Evolutionary conservation across 768 basidiomycete genomes (phyloP).

Genomic region (Auriscalpium vulgare): DNA sequence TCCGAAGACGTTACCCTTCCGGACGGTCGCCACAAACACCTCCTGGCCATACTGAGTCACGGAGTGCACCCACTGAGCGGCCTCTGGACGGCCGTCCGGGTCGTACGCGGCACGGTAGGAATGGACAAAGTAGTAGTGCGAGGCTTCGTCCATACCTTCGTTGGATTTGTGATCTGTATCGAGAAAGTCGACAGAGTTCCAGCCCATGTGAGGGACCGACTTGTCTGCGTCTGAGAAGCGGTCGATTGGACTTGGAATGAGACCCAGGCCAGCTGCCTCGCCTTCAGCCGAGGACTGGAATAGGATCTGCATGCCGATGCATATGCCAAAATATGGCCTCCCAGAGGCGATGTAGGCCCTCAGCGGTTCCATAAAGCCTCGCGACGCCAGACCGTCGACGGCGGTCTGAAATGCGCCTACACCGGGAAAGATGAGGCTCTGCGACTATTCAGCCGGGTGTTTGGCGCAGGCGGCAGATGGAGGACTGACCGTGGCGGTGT

Average conservation of each 20-base stretch:
- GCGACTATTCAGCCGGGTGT: conserved; percentile 11
- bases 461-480: conserved; percentile 3
- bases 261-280: conserved; percentile 58
- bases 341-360: conserved; percentile 79
- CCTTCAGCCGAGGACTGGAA: conserved; percentile 82
- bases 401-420: conserved; percentile 92
- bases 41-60: conserved; percentile 94
- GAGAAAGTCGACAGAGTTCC: conserved; percentile 72
- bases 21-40: conserved; percentile 79
- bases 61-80: conserved; percentile 72
- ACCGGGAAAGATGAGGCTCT: conserved; percentile 96
- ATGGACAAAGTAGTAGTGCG: conserved; percentile 95
- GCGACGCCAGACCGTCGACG: conserved; percentile 61
- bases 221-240: conserved; percentile 67
- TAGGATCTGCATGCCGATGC: conserved; percentile 97
- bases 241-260: conserved; percentile 78
- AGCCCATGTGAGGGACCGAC: conserved; percentile 96
- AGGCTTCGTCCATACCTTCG: conserved; percentile 41
- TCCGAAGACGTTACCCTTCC: conserved; percentile 78
- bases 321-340: conserved; percentile 94
- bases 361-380: conserved; percentile 75
- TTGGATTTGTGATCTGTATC: conserved; percentile 33
- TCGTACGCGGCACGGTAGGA: conserved; percentile 83
- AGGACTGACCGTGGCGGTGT: conserved; percentile 73
- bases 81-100: conserved; percentile 41